Conservation (phyloP, 129 eudicot species). For the Flaveria robusta region DNA sequence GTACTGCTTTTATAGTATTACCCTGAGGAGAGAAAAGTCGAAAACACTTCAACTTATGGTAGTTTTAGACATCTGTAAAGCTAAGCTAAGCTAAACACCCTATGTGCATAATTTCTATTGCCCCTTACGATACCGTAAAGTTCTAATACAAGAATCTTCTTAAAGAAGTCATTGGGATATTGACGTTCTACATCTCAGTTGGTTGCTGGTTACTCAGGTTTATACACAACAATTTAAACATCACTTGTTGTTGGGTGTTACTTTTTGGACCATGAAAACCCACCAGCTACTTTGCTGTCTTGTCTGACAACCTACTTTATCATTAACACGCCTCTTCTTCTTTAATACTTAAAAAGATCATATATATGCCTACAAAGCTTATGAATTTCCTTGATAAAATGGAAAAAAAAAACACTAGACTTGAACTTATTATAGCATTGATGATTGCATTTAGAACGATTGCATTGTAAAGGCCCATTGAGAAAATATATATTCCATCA, state of each 20-base stretch:
- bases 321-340: neutral
- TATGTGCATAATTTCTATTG: neutral
- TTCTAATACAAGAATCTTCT: constrained; percentile 10
- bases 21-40: neutral
- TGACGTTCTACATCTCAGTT: neutral
- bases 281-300: neutral
- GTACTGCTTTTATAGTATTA: neutral
- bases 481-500: neutral
- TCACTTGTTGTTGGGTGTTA: neutral
- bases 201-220: neutral
- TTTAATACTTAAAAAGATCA: neutral
- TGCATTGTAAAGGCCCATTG: neutral
- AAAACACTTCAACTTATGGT: neutral
- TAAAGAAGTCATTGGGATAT: neutral
- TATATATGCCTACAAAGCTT: neutral
- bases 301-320: neutral
- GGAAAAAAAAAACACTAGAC: neutral
- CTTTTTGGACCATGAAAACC: neutral
- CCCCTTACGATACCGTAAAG: neutral
- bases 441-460: neutral
- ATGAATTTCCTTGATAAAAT: neutral
- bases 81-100: neutral
- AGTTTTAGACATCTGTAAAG: neutral
- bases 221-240: neutral
- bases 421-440: neutral